phyloP scores from a whole-genome alignment of 495 filamentous ascomycete species.

The Cercophora samala region DNA sequence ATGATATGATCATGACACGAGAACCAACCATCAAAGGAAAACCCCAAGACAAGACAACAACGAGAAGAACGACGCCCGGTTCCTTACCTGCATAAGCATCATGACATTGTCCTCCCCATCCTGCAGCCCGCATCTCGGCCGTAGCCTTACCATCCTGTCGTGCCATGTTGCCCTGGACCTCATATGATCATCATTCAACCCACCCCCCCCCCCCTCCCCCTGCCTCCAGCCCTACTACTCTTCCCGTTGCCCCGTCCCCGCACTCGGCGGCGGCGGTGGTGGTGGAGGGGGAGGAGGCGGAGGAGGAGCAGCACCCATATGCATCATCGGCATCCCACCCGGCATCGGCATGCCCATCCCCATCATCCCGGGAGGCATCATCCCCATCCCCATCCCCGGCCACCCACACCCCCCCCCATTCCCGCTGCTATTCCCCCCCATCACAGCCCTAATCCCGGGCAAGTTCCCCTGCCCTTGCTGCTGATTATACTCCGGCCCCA shows the following conservation, averaged over 20 bases:
- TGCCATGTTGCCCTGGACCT: not conserved
- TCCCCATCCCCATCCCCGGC: constrained; percentile 3
- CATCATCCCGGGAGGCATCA: too few relatives aligned
- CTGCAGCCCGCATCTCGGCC: not conserved
- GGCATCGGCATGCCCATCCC: not conserved
- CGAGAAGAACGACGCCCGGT: not conserved
- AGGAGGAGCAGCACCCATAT: not conserved
- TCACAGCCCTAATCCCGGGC: not conserved
- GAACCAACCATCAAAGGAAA: not conserved
- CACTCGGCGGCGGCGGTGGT: not conserved
- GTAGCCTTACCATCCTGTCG: not conserved
- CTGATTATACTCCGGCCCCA: not conserved
- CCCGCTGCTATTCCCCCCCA: not conserved
- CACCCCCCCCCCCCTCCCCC: not conserved
- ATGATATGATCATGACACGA: not conserved
- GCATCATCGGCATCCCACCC: not conserved
- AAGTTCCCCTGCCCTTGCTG: not conserved
- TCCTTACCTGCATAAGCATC: not conserved
- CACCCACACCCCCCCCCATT: not conserved
- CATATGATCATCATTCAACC: not conserved
- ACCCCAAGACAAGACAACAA: not conserved
- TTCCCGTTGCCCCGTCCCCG: not conserved
- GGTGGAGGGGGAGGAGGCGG: not conserved
- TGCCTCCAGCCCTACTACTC: not conserved
- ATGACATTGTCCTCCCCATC: not conserved